These are phyloP conservation scores for Phytophthora sansomeana DNA, from an alignment of 352 stramenopile genomes.

Conservation along the genomic window DNA sequence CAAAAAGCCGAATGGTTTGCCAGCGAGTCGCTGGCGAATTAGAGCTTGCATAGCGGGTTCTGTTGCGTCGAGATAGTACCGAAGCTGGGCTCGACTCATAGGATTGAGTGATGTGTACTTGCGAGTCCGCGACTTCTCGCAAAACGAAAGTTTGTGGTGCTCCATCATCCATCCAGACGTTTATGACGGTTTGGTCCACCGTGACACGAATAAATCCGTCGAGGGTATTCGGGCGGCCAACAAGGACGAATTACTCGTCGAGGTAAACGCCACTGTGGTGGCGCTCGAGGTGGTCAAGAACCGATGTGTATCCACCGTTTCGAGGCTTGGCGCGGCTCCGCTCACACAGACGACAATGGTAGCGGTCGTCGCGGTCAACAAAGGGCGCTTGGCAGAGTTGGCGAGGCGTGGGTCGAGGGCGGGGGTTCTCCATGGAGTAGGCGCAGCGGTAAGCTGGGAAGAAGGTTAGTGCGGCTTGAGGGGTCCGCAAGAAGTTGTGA, in stretches of 20 bases:
- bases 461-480: too few species aligned
- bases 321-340: background rate
- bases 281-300: background rate
- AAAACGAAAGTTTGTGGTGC: background rate
- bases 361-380: background rate
- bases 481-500: too few species aligned
- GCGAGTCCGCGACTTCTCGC: background rate
- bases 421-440: background rate
- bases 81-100: too few species aligned
- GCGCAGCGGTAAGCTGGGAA: too few species aligned
- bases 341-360: background rate
- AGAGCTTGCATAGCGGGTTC: background rate
- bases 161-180: conserved; percentile 10
- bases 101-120: conserved; percentile 13
- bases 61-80: background rate
- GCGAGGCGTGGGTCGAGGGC: background rate
- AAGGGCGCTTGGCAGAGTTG: background rate
- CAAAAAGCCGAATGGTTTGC: conserved; percentile 1
- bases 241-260: background rate
- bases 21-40: background rate
- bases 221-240: background rate
- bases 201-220: too few species aligned
- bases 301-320: background rate
- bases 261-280: background rate
- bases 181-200: too few species aligned